phyloP scores from a whole-genome alignment of 2,329 filamentous ascomycete genomes.

The Cadophora luteo-olivacea region DNA sequence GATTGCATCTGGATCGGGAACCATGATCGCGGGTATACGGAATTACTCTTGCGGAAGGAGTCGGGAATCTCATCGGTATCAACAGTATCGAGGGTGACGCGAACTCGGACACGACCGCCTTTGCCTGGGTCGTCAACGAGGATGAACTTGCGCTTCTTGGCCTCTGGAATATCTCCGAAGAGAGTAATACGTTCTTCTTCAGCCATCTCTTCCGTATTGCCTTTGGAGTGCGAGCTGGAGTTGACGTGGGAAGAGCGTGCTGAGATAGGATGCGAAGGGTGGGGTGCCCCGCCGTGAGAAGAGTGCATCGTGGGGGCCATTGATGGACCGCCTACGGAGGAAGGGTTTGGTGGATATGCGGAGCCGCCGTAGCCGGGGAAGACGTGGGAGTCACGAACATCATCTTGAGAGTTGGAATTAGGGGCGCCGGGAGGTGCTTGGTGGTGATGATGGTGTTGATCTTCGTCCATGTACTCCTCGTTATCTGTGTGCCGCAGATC shows the following conservation, averaged over 20 bases:
- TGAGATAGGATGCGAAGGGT: constrained; percentile 49
- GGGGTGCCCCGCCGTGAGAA: constrained; percentile 55
- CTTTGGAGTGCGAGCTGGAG: constrained; percentile 30
- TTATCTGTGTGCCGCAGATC: constrained; percentile 55
- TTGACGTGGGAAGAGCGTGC: constrained; percentile 31
- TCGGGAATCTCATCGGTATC: constrained; percentile 97
- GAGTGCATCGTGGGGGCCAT: constrained; percentile 63
- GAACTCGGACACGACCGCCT: constrained; percentile 81
- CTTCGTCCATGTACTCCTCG: constrained; percentile 64
- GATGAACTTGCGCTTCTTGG: constrained; percentile 95
- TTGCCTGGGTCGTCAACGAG: constrained; percentile 89
- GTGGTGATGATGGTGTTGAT: constrained; percentile 71
- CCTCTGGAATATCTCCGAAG: constrained; percentile 87
- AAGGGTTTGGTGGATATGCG: constrained; percentile 64
- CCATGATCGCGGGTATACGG: constrained; percentile 89
- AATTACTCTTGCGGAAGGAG: constrained; percentile 88
- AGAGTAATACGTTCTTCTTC: constrained; percentile 67
- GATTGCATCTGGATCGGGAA: constrained; percentile 94
- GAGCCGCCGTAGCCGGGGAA: constrained; percentile 72
- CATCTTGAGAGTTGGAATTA: constrained; percentile 59
- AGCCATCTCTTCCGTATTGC: constrained; percentile 46
- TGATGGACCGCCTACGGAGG: constrained; percentile 59
- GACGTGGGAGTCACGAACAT: constrained; percentile 76
- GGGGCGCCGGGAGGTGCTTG: constrained; percentile 62
- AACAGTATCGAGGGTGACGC: constrained; percentile 90